Percentiles rank a stretch among this genome's conserved stretches.
Conservation (phyloP, 495 filamentous ascomycete species). For the Aspergillus haitiensis region DNA sequence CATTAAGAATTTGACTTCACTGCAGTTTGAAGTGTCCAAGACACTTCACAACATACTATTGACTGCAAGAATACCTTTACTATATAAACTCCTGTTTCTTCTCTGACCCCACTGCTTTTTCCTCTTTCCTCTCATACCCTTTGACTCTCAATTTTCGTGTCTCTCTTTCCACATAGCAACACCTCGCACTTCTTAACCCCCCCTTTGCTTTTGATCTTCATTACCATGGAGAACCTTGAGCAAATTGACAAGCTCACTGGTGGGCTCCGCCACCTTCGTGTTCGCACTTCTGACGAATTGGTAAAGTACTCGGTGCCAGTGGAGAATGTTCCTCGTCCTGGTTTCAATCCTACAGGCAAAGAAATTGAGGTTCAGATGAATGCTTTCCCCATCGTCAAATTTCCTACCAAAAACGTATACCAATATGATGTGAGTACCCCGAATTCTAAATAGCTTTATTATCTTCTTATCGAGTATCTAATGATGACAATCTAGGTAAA, state of each 20-base stretch:
- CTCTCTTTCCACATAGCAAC: slow-evolving; percentile 9
- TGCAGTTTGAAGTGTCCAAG: slow-evolving; percentile 10
- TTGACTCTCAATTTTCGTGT: background rate
- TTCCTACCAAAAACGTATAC: slow-evolving; percentile 56
- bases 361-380: slow-evolving; percentile 65
- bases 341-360: slow-evolving; percentile 59
- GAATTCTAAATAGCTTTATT: background rate
- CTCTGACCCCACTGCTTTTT: slow-evolving; percentile 14
- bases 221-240: slow-evolving; percentile 27
- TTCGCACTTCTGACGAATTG: slow-evolving; percentile 29
- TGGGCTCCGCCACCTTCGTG: slow-evolving; percentile 29
- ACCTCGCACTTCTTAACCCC: background rate
- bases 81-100: slow-evolving; percentile 13
- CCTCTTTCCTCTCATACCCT: slow-evolving; percentile 5
- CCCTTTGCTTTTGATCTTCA: slow-evolving; percentile 1
- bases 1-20: slow-evolving; percentile 21
- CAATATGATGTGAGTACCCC: slow-evolving; percentile 80
- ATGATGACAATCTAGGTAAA: slow-evolving; percentile 48
- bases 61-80: slow-evolving; percentile 2
- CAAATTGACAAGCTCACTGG: slow-evolving; percentile 25
- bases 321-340: slow-evolving; percentile 43
- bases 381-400: slow-evolving; percentile 63
- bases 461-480: background rate
- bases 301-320: slow-evolving; percentile 32
- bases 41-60: slow-evolving; percentile 22